Base-by-base conservation (phyloP, 805 yeast species). In the Martiniozyma abietophila region DNA sequence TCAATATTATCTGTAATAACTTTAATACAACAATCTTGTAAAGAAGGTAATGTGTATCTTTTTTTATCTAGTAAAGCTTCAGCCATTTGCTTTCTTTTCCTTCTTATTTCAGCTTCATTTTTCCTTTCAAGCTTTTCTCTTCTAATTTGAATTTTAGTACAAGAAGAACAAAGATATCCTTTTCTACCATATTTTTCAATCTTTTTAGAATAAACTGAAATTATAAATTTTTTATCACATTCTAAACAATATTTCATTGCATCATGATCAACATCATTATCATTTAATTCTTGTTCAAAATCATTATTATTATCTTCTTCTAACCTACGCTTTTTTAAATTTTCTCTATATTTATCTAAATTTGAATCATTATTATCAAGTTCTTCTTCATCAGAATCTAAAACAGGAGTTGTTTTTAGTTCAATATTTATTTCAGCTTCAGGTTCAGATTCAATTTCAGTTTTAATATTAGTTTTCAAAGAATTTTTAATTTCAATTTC, bases 11-110 rank as follows among this genome's bases (percentile, higher is more conserved):
- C 63, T 0, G 85, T 75, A 23, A 83, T 74, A 12, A 71, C 63
- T 20, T 65, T 59, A 41, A 92, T 81, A 48, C 96, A 84, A 16
- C 80, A 49, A 45, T 86, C 95, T 56, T 86, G 96, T 26, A 92
- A 62, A 8, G 81, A 67, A 2, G 94, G 80, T 4, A 82, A 53
- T 34, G 60, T 65, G 23, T 70, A 74, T 16, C 73, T 75, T 37
- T 74, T 69, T 48, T 76, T 70, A 48, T 92, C 88, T 32, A 92
- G 62, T 28, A 92, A 64, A 3, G 95, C 94, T 36, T 78, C 81
- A 1, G 97, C 96, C 30, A 80, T 62, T 58, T 74, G 76, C 61
- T 81, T 82, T 39, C 94, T 70, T 46, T 72, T 71, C 51, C 80
- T 80, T 34, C 92, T 65, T 12, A 82, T 83, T 34, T 70, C 69